A percentile compares a stretch with the other conserved stretches of the same genome.
Evolutionary conservation across 352 stramenopile species (phyloP).

Genomic region (Globisporangium orthogonon): DNA sequence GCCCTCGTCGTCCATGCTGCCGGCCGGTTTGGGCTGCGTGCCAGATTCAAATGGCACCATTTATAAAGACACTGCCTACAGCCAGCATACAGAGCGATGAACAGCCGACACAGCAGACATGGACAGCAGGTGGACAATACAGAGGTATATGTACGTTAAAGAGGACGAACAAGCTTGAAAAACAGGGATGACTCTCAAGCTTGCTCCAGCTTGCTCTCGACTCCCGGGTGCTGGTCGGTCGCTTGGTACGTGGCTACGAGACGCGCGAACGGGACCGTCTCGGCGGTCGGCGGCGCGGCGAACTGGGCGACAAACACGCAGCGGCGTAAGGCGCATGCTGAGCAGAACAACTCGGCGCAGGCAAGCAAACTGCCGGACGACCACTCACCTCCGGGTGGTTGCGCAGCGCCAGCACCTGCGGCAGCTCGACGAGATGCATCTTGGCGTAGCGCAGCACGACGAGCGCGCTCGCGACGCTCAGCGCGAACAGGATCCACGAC

Average conservation of each 20-base stretch:
- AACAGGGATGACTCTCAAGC: too few species aligned
- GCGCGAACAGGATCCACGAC: slow-evolving; percentile 50
- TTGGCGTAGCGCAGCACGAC: slow-evolving; percentile 67
- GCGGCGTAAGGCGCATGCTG: background rate
- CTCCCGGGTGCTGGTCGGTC: slow-evolving; percentile 7
- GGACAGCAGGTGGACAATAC: background rate
- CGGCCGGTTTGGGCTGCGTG: background rate
- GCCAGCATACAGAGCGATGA: too few species aligned
- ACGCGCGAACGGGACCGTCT: slow-evolving; percentile 58
- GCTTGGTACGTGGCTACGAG: slow-evolving; percentile 39
- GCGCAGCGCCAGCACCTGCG: slow-evolving; percentile 55
- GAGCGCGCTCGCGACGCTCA: slow-evolving; percentile 48
- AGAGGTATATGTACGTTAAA: background rate
- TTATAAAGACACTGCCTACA: background rate
- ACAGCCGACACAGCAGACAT: too few species aligned
- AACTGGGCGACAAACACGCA: slow-evolving; percentile 29
- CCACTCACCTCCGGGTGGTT: slow-evolving; percentile 56
- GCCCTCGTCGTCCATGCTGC: slow-evolving; percentile 46
- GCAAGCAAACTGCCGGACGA: background rate
- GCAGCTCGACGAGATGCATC: slow-evolving; percentile 65
- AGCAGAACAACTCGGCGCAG: too few species aligned
- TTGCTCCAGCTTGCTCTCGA: background rate
- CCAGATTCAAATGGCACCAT: slow-evolving; percentile 1
- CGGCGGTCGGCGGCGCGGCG: slow-evolving; percentile 22
- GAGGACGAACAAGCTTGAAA: background rate